Base-by-base conservation (phyloP, 805 yeast genomes). In the Metschnikowia rubicola region DNA sequence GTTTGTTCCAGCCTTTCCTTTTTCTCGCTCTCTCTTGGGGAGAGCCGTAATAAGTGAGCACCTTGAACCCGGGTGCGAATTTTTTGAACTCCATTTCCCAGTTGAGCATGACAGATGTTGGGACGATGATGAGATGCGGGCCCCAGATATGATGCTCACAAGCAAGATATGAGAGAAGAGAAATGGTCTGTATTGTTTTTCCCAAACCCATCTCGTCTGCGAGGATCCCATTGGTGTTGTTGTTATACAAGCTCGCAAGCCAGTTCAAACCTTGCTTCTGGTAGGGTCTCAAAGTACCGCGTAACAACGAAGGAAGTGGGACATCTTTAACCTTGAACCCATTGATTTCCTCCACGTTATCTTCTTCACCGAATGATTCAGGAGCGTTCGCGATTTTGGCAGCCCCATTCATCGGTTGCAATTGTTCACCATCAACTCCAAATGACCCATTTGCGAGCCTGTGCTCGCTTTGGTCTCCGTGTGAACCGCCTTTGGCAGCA, bases 41-140 rank as follows among this genome's bases (percentile, higher is more conserved):
- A 12, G 95, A 84, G 0, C 99, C 99, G 60, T 92, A 94, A 65
- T 94, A 94, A 0, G 98, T 94, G 63, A 94, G 63, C 3, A 94
- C 94, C 65, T 95, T 92, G 65, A 94, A 86, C 0, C 99, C 99
- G 0, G 99, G 99, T 0, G 97, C 97, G 73, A 94, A 94, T 58
- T 96, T 81, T 61, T 95, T 94, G 69, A 94, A 91, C 62, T 94
- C 99, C 97, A 95, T 92, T 65, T 94, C 99, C 99, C 99, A 94
- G 62, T 94, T 94, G 44, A 94, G 79, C 83, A 94, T 83, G 8
- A 94, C 99, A 12, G 97, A 88, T 0, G 99, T 94, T 4, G 99
- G 99, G 4, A 94, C 99, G 50, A 94, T 84, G 67, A 94, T 91
- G 45, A 94, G 71, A 71, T 94, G 99, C 0, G 99, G 99, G 0